Conservation (phyloP, 495 filamentous ascomycete species). For the Staphylotrichum tortipilum region DNA sequence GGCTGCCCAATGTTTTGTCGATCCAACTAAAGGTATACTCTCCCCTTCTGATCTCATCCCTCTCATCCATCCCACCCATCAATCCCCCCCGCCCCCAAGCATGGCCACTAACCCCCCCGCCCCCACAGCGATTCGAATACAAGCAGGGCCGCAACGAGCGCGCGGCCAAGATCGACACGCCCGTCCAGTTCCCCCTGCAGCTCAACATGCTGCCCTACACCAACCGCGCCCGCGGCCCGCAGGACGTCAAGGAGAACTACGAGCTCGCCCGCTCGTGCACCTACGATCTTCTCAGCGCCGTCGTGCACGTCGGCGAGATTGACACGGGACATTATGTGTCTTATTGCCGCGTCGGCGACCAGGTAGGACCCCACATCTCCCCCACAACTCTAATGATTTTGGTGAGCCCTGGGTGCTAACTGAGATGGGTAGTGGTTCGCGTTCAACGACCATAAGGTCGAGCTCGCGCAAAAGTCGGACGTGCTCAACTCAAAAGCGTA, state of each 20-base stretch:
- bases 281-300: constrained; percentile 76
- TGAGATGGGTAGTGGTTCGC: constrained; percentile 60
- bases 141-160: constrained; percentile 48
- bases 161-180: constrained; percentile 69
- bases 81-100: too few relatives aligned
- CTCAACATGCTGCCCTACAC: constrained; percentile 86
- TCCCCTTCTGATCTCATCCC: background rate
- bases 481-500: constrained; percentile 79
- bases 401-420: background rate
- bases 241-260: constrained; percentile 36
- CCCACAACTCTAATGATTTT: background rate
- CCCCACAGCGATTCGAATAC: constrained; percentile 65
- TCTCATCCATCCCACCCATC: too few relatives aligned
- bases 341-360: constrained; percentile 71
- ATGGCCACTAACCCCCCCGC: too few relatives aligned
- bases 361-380: constrained; percentile 40
- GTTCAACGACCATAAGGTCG: constrained; percentile 88
- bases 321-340: constrained; percentile 82
- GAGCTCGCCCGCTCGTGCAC: constrained; percentile 48
- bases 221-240: constrained; percentile 41
- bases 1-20: constrained; percentile 74
- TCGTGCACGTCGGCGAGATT: constrained; percentile 80
- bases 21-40: constrained; percentile 76
- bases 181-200: constrained; percentile 73
- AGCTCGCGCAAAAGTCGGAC: constrained; percentile 64